Conservation (phyloP, 176 grass and related monocot genomes). For the Avena eriantha region DNA sequence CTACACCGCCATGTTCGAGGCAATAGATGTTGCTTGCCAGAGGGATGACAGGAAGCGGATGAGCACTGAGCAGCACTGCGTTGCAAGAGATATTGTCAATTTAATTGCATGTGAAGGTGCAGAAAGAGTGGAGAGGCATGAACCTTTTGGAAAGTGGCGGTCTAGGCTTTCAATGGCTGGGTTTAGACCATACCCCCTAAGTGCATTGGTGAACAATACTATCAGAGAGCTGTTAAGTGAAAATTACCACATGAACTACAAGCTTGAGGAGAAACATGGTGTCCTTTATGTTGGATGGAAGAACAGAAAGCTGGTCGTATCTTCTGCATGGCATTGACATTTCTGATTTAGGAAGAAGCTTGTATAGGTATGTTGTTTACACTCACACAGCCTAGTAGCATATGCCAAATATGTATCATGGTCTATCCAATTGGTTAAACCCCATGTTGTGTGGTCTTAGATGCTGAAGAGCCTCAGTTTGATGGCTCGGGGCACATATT, state of each 20-base stretch:
- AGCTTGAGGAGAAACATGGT: slow-evolving; percentile 55
- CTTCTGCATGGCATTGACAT: slow-evolving; percentile 60
- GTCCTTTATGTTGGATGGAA: slow-evolving; percentile 69
- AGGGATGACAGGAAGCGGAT: slow-evolving; percentile 69
- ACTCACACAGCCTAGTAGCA: not conserved
- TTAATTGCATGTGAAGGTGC: slow-evolving; percentile 82
- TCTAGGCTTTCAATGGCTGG: slow-evolving; percentile 63
- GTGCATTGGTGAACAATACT: slow-evolving; percentile 60
- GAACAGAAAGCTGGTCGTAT: slow-evolving; percentile 62
- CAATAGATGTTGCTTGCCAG: slow-evolving; percentile 61
- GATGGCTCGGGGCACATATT: not conserved
- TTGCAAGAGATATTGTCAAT: slow-evolving; percentile 88
- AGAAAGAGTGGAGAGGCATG: slow-evolving; percentile 71
- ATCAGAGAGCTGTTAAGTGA: slow-evolving; percentile 46
- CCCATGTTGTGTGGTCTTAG: slow-evolving; percentile 3
- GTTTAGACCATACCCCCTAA: slow-evolving; percentile 57
- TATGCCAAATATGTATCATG: slow-evolving; percentile 16
- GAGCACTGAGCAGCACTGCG: slow-evolving; percentile 80
- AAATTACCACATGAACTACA: slow-evolving; percentile 52
- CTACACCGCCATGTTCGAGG: slow-evolving; percentile 78
- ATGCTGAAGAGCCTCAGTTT: not conserved
- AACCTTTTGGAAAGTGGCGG: slow-evolving; percentile 67
- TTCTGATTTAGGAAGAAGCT: slow-evolving; percentile 33
- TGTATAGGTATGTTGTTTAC: slow-evolving; percentile 50
- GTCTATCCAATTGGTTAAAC: slow-evolving; percentile 1